Conservation (phyloP, 2,329 filamentous ascomycete species). For the Colletotrichum phormii region DNA sequence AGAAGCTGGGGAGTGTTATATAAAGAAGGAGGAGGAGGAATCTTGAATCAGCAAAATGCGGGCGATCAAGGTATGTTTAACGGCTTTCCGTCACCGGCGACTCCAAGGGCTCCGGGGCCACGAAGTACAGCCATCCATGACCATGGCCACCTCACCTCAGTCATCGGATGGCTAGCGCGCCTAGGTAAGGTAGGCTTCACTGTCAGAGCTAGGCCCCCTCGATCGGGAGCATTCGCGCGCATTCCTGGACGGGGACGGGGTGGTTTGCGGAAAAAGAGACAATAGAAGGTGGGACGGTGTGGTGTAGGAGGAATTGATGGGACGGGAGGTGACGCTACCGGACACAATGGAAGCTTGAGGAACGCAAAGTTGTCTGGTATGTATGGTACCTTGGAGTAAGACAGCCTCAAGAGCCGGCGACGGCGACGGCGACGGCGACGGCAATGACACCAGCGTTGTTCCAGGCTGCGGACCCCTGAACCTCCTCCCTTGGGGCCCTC, state of each 20-base stretch:
- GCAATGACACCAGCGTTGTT: conserved; percentile 18
- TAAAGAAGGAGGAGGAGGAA: neutral
- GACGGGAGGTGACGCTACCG: neutral
- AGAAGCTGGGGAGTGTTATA: conserved; percentile 1
- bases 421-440: neutral
- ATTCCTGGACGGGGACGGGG: conserved; percentile 2
- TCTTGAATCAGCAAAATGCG: neutral
- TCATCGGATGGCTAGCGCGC: neutral
- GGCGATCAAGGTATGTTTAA: conserved; percentile 27
- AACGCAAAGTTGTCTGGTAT: too few relatives aligned
- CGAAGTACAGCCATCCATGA: neutral
- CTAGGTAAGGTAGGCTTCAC: neutral
- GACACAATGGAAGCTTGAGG: neutral
- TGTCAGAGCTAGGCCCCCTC: neutral
- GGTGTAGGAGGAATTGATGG: neutral
- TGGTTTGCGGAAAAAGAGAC: too few relatives aligned
- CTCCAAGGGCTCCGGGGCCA: neutral
- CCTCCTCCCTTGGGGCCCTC: neutral
- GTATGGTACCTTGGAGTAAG: too few relatives aligned
- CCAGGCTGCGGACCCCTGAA: conserved; percentile 15
- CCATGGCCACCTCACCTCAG: too few relatives aligned
- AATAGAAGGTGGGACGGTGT: neutral
- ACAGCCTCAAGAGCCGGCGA: too few relatives aligned
- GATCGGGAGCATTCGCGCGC: conserved; percentile 1
- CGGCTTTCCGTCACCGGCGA: conserved; percentile 1